Evolutionary conservation across 495 filamentous ascomycete genomes (phyloP).

Genomic region (Penicillium taxi): DNA sequence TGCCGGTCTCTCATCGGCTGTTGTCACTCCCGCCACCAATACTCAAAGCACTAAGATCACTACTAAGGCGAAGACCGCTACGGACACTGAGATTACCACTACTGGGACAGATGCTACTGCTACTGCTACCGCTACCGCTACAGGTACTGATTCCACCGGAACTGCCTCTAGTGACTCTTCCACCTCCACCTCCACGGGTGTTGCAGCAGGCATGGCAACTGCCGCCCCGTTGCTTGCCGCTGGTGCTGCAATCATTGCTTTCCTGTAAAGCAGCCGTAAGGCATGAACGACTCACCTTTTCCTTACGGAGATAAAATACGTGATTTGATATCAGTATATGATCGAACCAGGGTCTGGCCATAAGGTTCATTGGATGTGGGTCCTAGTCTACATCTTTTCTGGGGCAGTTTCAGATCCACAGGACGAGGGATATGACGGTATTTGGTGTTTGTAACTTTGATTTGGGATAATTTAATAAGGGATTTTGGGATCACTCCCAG

Average conservation of each 20-base stretch:
- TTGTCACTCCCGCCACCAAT: slow-evolving; percentile 16
- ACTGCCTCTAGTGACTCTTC: slow-evolving; percentile 13
- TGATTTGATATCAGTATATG: too few species aligned
- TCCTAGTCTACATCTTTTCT: slow-evolving; percentile 1
- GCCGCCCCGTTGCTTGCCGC: slow-evolving; percentile 37
- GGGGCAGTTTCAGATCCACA: slow-evolving; percentile 3
- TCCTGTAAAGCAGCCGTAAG: slow-evolving; percentile 29
- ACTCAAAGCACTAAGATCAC: slow-evolving; percentile 10
- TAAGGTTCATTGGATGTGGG: background rate
- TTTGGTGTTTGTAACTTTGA: slow-evolving; percentile 12
- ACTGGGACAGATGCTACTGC: slow-evolving; percentile 16
- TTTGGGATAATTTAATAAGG: slow-evolving; percentile 10
- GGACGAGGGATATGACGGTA: slow-evolving; percentile 28
- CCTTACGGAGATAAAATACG: too few species aligned
- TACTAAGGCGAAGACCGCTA: slow-evolving; percentile 2
- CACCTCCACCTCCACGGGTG: slow-evolving; percentile 14
- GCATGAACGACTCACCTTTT: too few species aligned
- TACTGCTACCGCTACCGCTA: slow-evolving; percentile 11
- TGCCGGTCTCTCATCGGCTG: slow-evolving; percentile 33
- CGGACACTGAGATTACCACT: slow-evolving; percentile 2
- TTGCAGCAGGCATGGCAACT: slow-evolving; percentile 29
- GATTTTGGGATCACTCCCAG: slow-evolving; percentile 11
- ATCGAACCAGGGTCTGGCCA: too few species aligned
- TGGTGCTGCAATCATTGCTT: slow-evolving; percentile 39
- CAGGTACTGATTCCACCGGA: slow-evolving; percentile 13